Base-by-base conservation (phyloP, 306 rosid species). In the Castanospermum australe region DNA sequence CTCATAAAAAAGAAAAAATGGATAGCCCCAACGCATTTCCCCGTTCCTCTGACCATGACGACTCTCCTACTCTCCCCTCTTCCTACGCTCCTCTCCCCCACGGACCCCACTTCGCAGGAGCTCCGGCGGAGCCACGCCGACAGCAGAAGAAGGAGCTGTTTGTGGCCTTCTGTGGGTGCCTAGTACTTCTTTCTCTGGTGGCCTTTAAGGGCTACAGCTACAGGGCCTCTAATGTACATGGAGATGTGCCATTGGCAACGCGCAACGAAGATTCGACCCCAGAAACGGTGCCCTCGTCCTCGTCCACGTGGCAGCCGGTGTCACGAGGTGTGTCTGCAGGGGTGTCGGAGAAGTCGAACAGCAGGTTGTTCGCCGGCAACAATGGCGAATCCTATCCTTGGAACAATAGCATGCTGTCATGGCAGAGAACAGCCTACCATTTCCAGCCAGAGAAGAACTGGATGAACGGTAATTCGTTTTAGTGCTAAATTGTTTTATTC, bases 371-470 rank as follows among this genome's bases (percentile, higher is more conserved):
- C 20, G 54, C 73, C 11, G 66, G 67, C 11, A 24, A 1, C 36
- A 64, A 22, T n/a, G 36, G 41, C 24, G 28, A 33, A 50, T 50
- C 69, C 0, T 92, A 76, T 84, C 92, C 92, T 2, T 95, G 99
- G 99, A 87, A 85, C 73, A 89, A 95, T 21, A 88, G 84, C 57
- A 91, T 95, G 97, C 20, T 95, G 80, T 91, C 97, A 0, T 95
- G 99, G 99, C 99, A 95, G 87, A 92, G 99, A 82, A 95, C 95
- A 0, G 88, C 99, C 8, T 95, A 64, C 59, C 99, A 95, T 85
- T 95, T 95, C 71, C 99, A 95, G 79, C 99, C 99, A 0, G 97
- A 91, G 67, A 85, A 88, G 81, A 95, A 95, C 69, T 95, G 99
- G 99, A 92, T 92, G 99, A 95, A 95, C 56, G 99, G 99, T 92